These are phyloP conservation scores for Xylaria multiplex DNA, from an alignment of 2,329 filamentous ascomycete genomes.

Conservation along the genomic window DNA sequence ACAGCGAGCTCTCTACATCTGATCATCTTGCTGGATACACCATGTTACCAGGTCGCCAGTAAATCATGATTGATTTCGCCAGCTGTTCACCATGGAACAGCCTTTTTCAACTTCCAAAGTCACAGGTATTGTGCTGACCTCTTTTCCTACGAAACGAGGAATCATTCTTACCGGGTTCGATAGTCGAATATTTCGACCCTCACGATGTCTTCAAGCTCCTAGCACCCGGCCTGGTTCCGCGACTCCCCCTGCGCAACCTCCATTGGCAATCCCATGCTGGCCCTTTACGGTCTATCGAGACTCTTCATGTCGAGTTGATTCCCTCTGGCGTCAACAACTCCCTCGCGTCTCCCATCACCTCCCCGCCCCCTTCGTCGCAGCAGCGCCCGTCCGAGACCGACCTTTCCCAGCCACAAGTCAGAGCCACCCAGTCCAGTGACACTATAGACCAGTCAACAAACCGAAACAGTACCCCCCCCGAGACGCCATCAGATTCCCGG, in stretches of 20 bases:
- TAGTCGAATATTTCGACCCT: conserved; percentile 97
- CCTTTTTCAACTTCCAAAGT: conserved; percentile 79
- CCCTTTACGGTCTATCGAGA: conserved; percentile 91
- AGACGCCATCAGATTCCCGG: conserved; percentile 95
- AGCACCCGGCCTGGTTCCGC: conserved; percentile 78
- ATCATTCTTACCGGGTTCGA: conserved; percentile 31
- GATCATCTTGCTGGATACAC: neutral
- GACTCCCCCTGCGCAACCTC: conserved; percentile 87
- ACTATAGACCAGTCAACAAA: conserved; percentile 51
- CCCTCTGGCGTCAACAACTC: conserved; percentile 61
- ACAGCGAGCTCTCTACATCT: no score
- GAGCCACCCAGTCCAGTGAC: conserved; percentile 51
- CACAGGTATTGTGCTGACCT: conserved; percentile 64
- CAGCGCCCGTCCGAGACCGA: conserved; percentile 57
- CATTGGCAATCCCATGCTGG: conserved; percentile 97
- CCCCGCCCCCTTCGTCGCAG: conserved; percentile 47
- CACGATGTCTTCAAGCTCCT: conserved; percentile 87
- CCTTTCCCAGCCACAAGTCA: conserved; percentile 68
- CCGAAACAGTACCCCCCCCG: conserved; percentile 54
- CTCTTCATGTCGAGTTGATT: conserved; percentile 89
- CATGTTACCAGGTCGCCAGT: conserved; percentile 37
- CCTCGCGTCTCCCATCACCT: conserved; percentile 50
- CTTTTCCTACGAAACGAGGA: no score
- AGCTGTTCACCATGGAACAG: conserved; percentile 68
- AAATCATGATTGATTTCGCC: conserved; percentile 41